Conservation (phyloP, 495 filamentous ascomycete genomes). For the Daldinia caldariorum region DNA sequence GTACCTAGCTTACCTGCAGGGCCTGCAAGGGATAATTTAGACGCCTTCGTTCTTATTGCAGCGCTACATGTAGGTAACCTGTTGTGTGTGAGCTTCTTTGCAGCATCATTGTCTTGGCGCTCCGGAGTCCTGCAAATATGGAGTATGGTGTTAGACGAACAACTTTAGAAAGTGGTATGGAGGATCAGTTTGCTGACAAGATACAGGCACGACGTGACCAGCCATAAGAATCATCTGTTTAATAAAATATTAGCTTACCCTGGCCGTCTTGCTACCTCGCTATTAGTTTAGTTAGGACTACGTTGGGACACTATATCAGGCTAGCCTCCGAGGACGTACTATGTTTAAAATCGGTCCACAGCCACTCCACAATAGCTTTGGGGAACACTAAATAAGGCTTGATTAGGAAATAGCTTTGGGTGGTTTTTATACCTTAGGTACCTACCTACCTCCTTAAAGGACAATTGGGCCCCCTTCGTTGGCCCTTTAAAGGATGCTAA, state of each 20-base stretch:
- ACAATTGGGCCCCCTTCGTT: too few relatives aligned
- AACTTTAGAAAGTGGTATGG: not conserved
- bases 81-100: not conserved
- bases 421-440: not conserved
- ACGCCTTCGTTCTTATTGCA: not conserved
- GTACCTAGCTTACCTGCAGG: not conserved
- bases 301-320: not conserved
- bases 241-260: not conserved
- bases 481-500: too few relatives aligned
- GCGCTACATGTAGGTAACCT: not conserved
- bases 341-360: not conserved
- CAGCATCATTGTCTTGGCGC: not conserved
- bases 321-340: not conserved
- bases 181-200: not conserved
- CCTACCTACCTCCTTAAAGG: too few relatives aligned
- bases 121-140: conserved; percentile 1
- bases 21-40: not conserved
- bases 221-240: not conserved
- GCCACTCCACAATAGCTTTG: not conserved
- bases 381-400: not conserved
- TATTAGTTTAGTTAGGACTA: not conserved
- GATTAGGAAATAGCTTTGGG: not conserved
- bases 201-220: not conserved
- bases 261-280: not conserved
- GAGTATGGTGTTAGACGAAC: not conserved